Base-by-base conservation (phyloP, 2,329 filamentous ascomycete species). In the Aspergillus clavatus region DNA sequence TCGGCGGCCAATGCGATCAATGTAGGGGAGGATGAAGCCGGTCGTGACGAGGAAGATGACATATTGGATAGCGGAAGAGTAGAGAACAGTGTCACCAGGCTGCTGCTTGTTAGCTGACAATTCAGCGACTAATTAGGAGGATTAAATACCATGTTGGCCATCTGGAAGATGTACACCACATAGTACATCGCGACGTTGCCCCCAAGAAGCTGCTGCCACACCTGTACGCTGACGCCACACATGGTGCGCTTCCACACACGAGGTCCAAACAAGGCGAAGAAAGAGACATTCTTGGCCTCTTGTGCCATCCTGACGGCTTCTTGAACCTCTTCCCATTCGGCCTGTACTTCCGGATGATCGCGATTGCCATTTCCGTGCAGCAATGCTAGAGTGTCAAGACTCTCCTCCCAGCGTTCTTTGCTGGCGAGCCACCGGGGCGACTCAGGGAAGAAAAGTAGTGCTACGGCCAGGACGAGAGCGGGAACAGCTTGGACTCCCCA, bases 401-500 rank as follows among this genome's bases (percentile, higher is more conserved):
- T 60, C 36, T 72, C 81, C 48, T 81, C 74, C 67, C 77, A 79
- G 2, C 80, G 74, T 40, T 81, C 79, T 31, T 81, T 75, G 45
- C 73, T 72, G 2, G 79, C 80, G 5, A 83, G 67, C 80, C 80
- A 83, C 52, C 81, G 70, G 2, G 79, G 80, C 0, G 78, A 82
- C 46, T 81, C 75, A 2, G 80, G 80, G 36, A 83, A 74, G 61
- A 82, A 80, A 21, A 75, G 72, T 4, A 69, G 72, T 35, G 77
- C 79, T 37, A 72, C 48, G 43, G 82, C 73, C 28, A 84, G 71
- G 38, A 81, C 58, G 14, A 82, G 61, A 19, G 73, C 79, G 0
- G 81, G 81, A 33, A 84, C 62, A 46, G 80, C 80, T 54, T 84
- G 81, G 4, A 81, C 69, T 31, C 77, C 81, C 81, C 81, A 84